Evolutionary conservation across 805 yeast genomes (phyloP).

Genomic region (Teunomyces panamensis): DNA sequence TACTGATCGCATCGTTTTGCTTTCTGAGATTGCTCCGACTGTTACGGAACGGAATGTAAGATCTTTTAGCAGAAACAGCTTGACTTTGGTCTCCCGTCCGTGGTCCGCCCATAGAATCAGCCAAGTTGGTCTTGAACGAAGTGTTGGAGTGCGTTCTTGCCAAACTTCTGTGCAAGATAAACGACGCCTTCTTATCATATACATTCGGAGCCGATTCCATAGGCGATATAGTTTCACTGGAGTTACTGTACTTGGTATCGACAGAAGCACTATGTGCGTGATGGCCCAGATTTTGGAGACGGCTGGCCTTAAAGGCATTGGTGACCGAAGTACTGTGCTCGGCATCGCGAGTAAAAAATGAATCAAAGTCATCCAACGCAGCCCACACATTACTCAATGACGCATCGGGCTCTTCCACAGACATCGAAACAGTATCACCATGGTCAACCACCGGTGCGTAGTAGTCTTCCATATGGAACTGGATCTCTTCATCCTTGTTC

Average conservation of each 20-base stretch:
- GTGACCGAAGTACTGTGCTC: slow-evolving; percentile 15
- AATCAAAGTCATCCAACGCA: slow-evolving; percentile 82
- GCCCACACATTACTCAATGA: slow-evolving; percentile 91
- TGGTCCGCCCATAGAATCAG: slow-evolving; percentile 51
- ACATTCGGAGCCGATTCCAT: slow-evolving; percentile 73
- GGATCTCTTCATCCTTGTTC: slow-evolving; percentile 31
- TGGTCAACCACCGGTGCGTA: slow-evolving; percentile 35
- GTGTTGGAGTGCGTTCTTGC: slow-evolving; percentile 73
- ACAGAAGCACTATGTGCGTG: slow-evolving; percentile 53
- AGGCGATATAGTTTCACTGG: slow-evolving; percentile 44
- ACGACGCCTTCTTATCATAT: slow-evolving; percentile 75
- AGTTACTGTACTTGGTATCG: slow-evolving; percentile 57
- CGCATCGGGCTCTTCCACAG: slow-evolving; percentile 61
- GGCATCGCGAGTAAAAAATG: slow-evolving; percentile 74
- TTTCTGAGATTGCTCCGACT: slow-evolving; percentile 20
- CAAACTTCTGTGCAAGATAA: slow-evolving; percentile 68
- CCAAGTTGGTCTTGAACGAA: slow-evolving; percentile 73
- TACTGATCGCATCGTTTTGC: slow-evolving; percentile 10
- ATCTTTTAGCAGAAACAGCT: slow-evolving; percentile 21
- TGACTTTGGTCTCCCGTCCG: slow-evolving; percentile 13
- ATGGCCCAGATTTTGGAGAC: slow-evolving; percentile 10
- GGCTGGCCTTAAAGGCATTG: slow-evolving; percentile 18
- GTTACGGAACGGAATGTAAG: slow-evolving; percentile 42
- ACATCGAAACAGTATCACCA: slow-evolving; percentile 48
- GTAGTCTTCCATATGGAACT: slow-evolving; percentile 62